phyloP scores from a whole-genome alignment of 2,329 filamentous ascomycete species.

The Metarhizium guizhouense region DNA sequence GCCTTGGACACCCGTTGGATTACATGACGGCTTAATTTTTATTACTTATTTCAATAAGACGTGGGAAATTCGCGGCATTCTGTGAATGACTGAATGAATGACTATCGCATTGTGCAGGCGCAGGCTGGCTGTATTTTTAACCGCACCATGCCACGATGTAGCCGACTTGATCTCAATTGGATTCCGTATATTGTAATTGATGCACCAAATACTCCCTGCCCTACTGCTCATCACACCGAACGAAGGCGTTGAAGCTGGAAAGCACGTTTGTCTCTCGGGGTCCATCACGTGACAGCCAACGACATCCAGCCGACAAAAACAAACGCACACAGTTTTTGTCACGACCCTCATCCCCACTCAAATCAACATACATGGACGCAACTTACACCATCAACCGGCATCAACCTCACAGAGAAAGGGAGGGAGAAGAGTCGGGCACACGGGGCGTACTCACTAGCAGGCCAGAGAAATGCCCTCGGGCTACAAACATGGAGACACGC shows the following conservation, averaged over 20 bases:
- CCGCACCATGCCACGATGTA: too few species aligned
- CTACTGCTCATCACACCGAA: too few species aligned
- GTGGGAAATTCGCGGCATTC: not conserved
- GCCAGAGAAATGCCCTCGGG: slow-evolving; percentile 8
- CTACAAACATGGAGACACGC: slow-evolving; percentile 28
- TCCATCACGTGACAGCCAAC: slow-evolving; percentile 9
- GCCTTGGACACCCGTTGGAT: slow-evolving; percentile 4
- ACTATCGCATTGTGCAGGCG: too few species aligned
- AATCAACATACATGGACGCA: not conserved
- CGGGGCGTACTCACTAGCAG: too few species aligned
- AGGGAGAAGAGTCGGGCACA: not conserved
- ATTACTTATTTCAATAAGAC: not conserved
- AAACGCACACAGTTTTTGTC: not conserved
- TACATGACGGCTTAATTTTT: slow-evolving; percentile 3
- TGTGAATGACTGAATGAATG: not conserved
- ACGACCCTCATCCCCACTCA: not conserved
- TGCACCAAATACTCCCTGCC: too few species aligned
- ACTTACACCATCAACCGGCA: too few species aligned
- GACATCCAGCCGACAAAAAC: not conserved
- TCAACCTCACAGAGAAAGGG: not conserved
- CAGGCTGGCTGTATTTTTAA: too few species aligned
- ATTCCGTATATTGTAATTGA: too few species aligned
- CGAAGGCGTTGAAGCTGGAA: too few species aligned
- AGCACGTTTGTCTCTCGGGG: not conserved
- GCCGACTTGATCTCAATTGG: too few species aligned